Conservation (phyloP, 768 basidiomycete genomes). For the Kwoniella dendrophila region DNA sequence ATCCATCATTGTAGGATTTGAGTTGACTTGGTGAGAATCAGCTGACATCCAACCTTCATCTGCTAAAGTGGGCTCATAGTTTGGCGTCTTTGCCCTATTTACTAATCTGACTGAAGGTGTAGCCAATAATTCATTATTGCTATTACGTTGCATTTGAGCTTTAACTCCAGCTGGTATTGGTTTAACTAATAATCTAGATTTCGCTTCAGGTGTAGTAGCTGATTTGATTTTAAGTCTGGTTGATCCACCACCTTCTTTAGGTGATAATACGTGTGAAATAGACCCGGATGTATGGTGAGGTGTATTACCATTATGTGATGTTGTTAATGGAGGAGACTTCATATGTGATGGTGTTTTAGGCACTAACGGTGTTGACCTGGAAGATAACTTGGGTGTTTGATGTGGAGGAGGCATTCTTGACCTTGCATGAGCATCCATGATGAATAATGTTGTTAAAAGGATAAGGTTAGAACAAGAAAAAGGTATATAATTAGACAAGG, state of each 20-base stretch:
- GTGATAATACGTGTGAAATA: slow-evolving; percentile 11
- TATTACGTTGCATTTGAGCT: not conserved
- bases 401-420: slow-evolving; percentile 9
- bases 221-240: slow-evolving; percentile 46
- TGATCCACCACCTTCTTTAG: slow-evolving; percentile 32
- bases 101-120: slow-evolving; percentile 13
- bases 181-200: slow-evolving; percentile 32
- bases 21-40: slow-evolving; percentile 1
- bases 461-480: not conserved
- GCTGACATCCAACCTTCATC: slow-evolving; percentile 22
- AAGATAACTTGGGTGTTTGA: slow-evolving; percentile 19
- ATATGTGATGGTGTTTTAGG: slow-evolving; percentile 23
- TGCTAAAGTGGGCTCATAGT: slow-evolving; percentile 31
- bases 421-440: slow-evolving; percentile 20
- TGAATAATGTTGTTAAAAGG: not conserved
- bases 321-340: slow-evolving; percentile 34
- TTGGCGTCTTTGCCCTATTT: slow-evolving; percentile 30
- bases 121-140: not conserved
- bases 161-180: slow-evolving; percentile 18
- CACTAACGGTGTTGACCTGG: slow-evolving; percentile 13
- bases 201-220: slow-evolving; percentile 47
- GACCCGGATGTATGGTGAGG: slow-evolving; percentile 4
- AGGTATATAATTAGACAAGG: not conserved
- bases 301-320: slow-evolving; percentile 28
- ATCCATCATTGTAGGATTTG: not conserved